A percentile compares a stretch with the other conserved stretches of the same genome.
phyloP scores from a whole-genome alignment of 208 protist species.

The Leishmania turanica region DNA sequence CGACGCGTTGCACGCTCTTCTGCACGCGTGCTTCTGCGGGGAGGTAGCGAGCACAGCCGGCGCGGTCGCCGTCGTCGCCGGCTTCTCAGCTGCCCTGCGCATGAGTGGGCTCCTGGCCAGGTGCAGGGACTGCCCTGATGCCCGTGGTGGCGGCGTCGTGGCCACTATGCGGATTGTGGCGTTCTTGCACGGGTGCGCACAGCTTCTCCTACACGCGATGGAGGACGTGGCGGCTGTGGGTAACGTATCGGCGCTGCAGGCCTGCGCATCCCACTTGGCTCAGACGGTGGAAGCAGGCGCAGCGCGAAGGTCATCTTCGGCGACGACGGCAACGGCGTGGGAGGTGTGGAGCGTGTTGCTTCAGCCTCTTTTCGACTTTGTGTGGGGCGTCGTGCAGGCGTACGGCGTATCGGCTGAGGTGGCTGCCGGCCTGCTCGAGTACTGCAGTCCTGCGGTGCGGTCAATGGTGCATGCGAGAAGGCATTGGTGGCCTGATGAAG shows the following conservation, averaged over 20 bases:
- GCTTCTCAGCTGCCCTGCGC: conserved; percentile 19
- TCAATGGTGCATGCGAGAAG: conserved; percentile 13
- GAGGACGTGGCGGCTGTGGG: conserved; percentile 18
- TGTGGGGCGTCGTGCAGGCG: conserved; percentile 25
- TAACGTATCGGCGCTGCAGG: conserved; percentile 24
- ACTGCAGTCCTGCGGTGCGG: conserved; percentile 29
- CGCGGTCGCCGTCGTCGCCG: conserved; percentile 27
- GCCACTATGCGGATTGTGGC: not conserved
- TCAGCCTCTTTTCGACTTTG: conserved; percentile 31
- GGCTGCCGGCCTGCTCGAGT: conserved; percentile 7
- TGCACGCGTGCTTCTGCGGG: conserved; percentile 5
- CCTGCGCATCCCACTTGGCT: conserved; percentile 26
- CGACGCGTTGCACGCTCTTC: conserved; percentile 15
- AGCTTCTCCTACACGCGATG: conserved; percentile 16
- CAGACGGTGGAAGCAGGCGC: not conserved
- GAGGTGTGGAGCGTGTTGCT: conserved; percentile 25
- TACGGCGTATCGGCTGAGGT: conserved; percentile 14
- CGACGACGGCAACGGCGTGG: not conserved
- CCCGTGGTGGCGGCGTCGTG: not conserved
- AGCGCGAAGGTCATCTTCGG: not conserved
- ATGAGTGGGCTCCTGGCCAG: conserved; percentile 21
- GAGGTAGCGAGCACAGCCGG: not conserved
- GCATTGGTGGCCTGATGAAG: not conserved
- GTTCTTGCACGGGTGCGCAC: conserved; percentile 20
- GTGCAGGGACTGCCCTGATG: not conserved